Evolutionary conservation across 345 rosid genomes (phyloP).

Genomic region (Acer campestre): DNA sequence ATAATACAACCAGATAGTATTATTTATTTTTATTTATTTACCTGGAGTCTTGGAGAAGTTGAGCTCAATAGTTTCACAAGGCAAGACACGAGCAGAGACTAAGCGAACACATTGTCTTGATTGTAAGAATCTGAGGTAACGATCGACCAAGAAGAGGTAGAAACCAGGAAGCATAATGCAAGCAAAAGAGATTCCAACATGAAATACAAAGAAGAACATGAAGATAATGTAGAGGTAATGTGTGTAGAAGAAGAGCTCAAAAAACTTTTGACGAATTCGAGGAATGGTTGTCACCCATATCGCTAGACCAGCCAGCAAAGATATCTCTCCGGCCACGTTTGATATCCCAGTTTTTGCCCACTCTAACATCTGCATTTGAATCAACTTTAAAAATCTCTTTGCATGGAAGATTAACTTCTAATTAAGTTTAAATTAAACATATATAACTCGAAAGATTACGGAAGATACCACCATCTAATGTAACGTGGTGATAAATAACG

Average conservation of each 20-base stretch:
- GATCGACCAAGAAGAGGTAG: conserved; percentile 78
- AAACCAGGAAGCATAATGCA: conserved; percentile 72
- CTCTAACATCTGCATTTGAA: conserved; percentile 44
- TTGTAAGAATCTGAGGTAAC: conserved; percentile 73
- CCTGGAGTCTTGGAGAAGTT: conserved; percentile 70
- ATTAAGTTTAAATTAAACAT: too few relatives aligned
- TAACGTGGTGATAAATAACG: too few relatives aligned
- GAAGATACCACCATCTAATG: too few relatives aligned
- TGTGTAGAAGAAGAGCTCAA: conserved; percentile 81
- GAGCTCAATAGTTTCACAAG: conserved; percentile 62
- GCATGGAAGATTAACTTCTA: not conserved
- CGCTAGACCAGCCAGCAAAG: conserved; percentile 55
- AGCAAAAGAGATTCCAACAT: conserved; percentile 56
- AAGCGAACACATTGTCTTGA: conserved; percentile 50
- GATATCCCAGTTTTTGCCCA: conserved; percentile 52
- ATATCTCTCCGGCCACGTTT: conserved; percentile 70
- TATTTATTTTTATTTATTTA: conserved; percentile 1
- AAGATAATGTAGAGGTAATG: conserved; percentile 73
- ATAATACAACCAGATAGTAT: not conserved
- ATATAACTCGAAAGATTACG: too few relatives aligned
- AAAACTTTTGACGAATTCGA: conserved; percentile 50
- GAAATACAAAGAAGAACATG: conserved; percentile 64
- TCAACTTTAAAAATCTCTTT: not conserved
- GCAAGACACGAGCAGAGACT: conserved; percentile 66
- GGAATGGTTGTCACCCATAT: conserved; percentile 79